Evolutionary conservation across 331 rosid genomes (phyloP).

Genomic region (Pyrus hybrid): DNA sequence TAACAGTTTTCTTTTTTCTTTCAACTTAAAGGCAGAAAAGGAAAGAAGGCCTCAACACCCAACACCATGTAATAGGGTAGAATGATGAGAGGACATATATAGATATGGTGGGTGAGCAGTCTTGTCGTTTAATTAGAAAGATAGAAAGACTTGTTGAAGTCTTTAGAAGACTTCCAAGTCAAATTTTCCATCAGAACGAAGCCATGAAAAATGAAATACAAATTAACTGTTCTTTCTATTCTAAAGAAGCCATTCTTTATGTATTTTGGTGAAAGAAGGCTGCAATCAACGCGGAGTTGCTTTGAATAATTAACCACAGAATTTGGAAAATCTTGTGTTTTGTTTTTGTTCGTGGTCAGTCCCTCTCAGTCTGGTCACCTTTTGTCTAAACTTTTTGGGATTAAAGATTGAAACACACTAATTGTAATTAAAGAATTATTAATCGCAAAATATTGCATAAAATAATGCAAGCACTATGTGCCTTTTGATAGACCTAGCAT

Average conservation of each 20-base stretch:
- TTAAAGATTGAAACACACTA: neutral
- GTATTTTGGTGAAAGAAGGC: neutral
- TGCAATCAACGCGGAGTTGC: slow-evolving; percentile 44
- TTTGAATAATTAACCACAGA: slow-evolving; percentile 28
- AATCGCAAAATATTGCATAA: neutral
- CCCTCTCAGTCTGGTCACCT: neutral
- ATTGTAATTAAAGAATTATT: neutral
- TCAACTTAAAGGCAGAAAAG: neutral
- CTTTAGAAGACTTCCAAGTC: slow-evolving; percentile 68
- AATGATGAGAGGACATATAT: neutral
- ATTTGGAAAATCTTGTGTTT: neutral
- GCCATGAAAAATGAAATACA: neutral
- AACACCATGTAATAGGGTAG: too few species aligned
- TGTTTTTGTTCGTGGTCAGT: neutral
- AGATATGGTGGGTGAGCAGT: neutral
- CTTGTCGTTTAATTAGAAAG: slow-evolving; percentile 3
- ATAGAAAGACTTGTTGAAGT: slow-evolving; percentile 19
- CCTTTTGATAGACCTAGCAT: too few species aligned
- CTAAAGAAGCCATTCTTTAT: neutral
- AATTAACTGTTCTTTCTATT: neutral
- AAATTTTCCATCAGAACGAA: slow-evolving; percentile 17
- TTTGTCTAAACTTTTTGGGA: slow-evolving; percentile 1
- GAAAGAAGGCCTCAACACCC: neutral
- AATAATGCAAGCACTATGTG: neutral
- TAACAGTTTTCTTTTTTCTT: neutral